Evolutionary conservation across 805 yeast genomes (phyloP).

Genomic region (Ascoidea rubescens): DNA sequence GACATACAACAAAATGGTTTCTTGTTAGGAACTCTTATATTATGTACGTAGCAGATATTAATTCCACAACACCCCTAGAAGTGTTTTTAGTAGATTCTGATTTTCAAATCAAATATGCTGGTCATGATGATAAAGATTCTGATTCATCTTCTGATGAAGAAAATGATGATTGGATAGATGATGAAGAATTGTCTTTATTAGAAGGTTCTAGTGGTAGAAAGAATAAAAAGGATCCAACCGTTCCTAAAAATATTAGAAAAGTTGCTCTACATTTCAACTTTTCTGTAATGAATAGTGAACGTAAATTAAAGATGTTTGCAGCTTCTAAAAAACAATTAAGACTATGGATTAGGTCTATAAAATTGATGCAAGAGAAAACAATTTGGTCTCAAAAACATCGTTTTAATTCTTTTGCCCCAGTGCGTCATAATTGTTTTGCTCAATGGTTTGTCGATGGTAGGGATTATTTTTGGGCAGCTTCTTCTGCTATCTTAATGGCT

Average conservation of each 20-base stretch:
- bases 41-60: constrained; percentile 73
- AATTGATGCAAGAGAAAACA: constrained; percentile 50
- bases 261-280: constrained; percentile 39
- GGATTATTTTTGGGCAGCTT: constrained; percentile 93
- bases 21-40: constrained; percentile 74
- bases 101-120: constrained; percentile 45
- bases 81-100: constrained; percentile 76
- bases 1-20: constrained; percentile 91
- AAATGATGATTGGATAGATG: constrained; percentile 28
- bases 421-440: constrained; percentile 71
- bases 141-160: constrained; percentile 3
- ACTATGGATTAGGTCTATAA: constrained; percentile 66
- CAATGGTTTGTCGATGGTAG: constrained; percentile 97
- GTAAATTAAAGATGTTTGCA: constrained; percentile 62
- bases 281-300: constrained; percentile 58
- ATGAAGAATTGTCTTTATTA: constrained; percentile 18
- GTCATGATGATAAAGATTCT: constrained; percentile 17
- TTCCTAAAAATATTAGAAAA: constrained; percentile 17
- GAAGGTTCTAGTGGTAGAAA: constrained; percentile 12
- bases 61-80: constrained; percentile 79
- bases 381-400: constrained; percentile 65
- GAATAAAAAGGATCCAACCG: constrained; percentile 8
- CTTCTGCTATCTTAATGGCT: constrained; percentile 87
- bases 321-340: constrained; percentile 49
- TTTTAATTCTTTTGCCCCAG: constrained; percentile 87